A percentile compares a stretch with the other conserved stretches of the same genome.
phyloP scores from a whole-genome alignment of 768 basidiomycete species.

The Mycena crocata region DNA sequence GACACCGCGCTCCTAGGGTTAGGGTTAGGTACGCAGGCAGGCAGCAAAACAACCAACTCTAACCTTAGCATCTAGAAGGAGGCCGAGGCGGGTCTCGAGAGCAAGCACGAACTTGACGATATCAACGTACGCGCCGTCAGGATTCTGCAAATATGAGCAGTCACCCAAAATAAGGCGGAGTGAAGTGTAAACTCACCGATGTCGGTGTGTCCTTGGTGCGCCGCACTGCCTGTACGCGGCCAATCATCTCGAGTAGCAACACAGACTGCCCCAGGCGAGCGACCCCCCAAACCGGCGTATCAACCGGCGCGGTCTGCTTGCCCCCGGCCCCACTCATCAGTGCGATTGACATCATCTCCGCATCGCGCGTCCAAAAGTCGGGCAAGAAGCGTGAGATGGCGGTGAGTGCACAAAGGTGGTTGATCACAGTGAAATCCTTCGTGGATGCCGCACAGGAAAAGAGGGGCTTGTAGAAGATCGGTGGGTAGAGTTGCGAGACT shows the following conservation, averaged over 20 bases:
- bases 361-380: conserved; percentile 75
- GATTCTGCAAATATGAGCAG: conserved; percentile 36
- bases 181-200: conserved; percentile 42
- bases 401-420: conserved; percentile 66
- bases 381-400: conserved; percentile 65
- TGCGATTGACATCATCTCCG: conserved; percentile 81
- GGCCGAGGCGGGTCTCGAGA: conserved; percentile 68
- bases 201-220: conserved; percentile 54
- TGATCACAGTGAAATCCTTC: conserved; percentile 69
- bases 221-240: conserved; percentile 57
- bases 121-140: conserved; percentile 46
- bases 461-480: conserved; percentile 77
- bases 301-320: conserved; percentile 31
- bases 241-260: conserved; percentile 71
- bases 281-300: conserved; percentile 52
- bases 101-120: conserved; percentile 58
- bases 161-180: not conserved
- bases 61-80: conserved; percentile 71
- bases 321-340: conserved; percentile 64
- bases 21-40: not conserved
- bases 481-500: conserved; percentile 65
- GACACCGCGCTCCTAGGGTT: conserved; percentile 62
- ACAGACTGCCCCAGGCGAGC: conserved; percentile 73
- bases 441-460: conserved; percentile 75
- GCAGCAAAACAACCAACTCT: conserved; percentile 8